Conservation (phyloP, 1,284 basidiomycete genomes). For the Sporisorium reilianum region DNA sequence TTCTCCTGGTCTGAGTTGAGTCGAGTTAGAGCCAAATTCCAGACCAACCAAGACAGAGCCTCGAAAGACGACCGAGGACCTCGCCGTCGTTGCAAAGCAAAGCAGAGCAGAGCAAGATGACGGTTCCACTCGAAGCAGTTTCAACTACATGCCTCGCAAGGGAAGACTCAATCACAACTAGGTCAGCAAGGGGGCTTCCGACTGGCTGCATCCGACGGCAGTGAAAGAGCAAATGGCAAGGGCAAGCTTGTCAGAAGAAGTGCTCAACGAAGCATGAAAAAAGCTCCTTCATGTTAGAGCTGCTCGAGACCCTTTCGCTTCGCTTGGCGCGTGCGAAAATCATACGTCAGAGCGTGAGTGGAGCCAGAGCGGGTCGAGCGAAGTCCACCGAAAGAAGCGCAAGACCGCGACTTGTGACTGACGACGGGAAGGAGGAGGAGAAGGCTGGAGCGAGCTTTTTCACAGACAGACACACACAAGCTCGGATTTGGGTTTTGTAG, state of each 20-base stretch:
- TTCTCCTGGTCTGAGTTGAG: no score
- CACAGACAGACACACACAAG: background rate
- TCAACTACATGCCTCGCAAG: no score
- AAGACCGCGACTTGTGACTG: no score
- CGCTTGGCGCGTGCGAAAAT: conserved; percentile 1
- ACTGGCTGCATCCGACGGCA: no score
- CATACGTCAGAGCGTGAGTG: background rate
- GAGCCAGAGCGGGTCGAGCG: no score
- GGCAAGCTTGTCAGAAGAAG: background rate
- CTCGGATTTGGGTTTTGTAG: background rate
- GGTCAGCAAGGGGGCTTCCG: no score
- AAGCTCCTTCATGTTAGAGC: background rate
- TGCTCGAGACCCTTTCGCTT: background rate
- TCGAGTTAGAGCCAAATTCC: conserved; percentile 4
- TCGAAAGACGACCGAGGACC: background rate
- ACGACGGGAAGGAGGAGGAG: no score
- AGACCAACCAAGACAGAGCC: background rate
- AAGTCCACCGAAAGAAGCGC: no score
- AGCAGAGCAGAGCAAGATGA: no score
- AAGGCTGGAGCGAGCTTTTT: background rate
- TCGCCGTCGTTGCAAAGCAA: background rate
- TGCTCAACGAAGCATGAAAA: background rate
- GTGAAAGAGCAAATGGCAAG: background rate
- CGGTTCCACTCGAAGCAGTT: no score
- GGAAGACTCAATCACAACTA: no score